Base-by-base conservation (phyloP, 2,329 filamentous ascomycete species). In the Fusarium pininemorale region DNA sequence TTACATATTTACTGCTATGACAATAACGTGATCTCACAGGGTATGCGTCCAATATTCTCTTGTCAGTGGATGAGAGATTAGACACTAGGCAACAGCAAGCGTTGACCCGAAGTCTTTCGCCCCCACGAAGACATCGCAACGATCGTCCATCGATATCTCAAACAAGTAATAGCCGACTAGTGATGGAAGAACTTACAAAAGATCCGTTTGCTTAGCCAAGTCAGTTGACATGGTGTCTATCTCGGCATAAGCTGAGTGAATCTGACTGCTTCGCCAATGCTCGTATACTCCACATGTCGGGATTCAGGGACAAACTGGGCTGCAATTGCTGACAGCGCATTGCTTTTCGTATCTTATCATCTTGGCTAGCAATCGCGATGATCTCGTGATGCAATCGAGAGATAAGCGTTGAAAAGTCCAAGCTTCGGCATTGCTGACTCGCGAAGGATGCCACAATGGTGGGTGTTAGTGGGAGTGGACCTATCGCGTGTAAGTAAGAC, bases 401-500 rank as follows among this genome's bases (percentile, higher is more conserved):
- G 41, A 64, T 37, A 48, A 51, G n/a, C 39, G 20, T 28, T 16
- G 47, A 47, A 24, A 56, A 41, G 5, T 45, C 41, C 35, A 54
- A 66, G 63, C 44, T 54, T 24, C 32, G 51, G 42, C 24, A 30
- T 38, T 38, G 56, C 56, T 59, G 42, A 51, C 42, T 51, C 24
- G 42, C 56, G 16, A 50, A 51, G 30, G 14, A 51, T 30, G 22
- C 42, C 24, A 48, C 16, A 47, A 48, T 37, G 32, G 44, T 35
- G 28, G 63, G 44, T 51, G 38, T 32, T 24, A 26, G 20, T 50
- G 44, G 32, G 35, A 59, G 64, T 47, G 58, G 48, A 35, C 60
- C 60, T 66, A 65, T 65, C 39, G 41, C 39, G 24, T 66, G 60
- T 42, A 53, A 63, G 38, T 65, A 47, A 57, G 41, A 57, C 41